Evolutionary conservation across 2,329 filamentous ascomycete genomes (phyloP).

Genomic region (Tolypocladium inflatum): DNA sequence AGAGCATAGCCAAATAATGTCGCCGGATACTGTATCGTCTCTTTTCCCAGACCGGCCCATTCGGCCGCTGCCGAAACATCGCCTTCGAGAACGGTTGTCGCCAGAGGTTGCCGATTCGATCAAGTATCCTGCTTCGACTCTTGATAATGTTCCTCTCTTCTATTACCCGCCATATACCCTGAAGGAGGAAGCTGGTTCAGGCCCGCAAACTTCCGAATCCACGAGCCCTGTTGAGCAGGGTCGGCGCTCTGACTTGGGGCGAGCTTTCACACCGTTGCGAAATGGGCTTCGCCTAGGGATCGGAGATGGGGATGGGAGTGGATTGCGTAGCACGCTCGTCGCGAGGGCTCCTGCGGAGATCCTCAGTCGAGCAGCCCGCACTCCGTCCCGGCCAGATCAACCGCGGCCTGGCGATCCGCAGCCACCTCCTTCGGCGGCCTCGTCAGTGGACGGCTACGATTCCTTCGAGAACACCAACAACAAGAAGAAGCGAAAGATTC

Average conservation of each 20-base stretch:
- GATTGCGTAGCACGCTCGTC: conserved; percentile 25
- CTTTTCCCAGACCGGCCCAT: conserved; percentile 87
- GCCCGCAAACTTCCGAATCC: conserved; percentile 9
- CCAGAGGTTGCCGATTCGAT: conserved; percentile 77
- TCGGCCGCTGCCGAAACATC: conserved; percentile 80
- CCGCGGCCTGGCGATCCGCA: conserved; percentile 37
- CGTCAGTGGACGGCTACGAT: conserved; percentile 81
- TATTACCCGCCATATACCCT: conserved; percentile 44
- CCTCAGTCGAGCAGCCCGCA: conserved; percentile 30
- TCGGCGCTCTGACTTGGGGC: conserved; percentile 12
- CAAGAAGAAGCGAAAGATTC: conserved; percentile 98
- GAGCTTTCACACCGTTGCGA: conserved; percentile 15
- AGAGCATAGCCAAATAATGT: conserved; percentile 46
- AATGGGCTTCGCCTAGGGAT: conserved; percentile 40
- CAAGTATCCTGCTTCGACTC: conserved; percentile 68
- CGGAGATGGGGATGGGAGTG: conserved; percentile 51
- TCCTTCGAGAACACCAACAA: conserved; percentile 98
- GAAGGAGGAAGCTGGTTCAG: conserved; percentile 31
- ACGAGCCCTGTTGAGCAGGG: conserved; percentile 11
- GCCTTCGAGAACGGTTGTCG: conserved; percentile 78
- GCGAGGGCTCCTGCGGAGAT: conserved; percentile 38
- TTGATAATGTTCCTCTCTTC: conserved; percentile 64
- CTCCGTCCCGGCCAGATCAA: conserved; percentile 34
- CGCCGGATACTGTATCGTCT: conserved; percentile 67
- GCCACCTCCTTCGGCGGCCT: conserved; percentile 57